Percentiles rank a stretch among this genome's conserved stretches.
Evolutionary conservation across 1,284 basidiomycete species (phyloP).

Genomic region (Grifola frondosa): DNA sequence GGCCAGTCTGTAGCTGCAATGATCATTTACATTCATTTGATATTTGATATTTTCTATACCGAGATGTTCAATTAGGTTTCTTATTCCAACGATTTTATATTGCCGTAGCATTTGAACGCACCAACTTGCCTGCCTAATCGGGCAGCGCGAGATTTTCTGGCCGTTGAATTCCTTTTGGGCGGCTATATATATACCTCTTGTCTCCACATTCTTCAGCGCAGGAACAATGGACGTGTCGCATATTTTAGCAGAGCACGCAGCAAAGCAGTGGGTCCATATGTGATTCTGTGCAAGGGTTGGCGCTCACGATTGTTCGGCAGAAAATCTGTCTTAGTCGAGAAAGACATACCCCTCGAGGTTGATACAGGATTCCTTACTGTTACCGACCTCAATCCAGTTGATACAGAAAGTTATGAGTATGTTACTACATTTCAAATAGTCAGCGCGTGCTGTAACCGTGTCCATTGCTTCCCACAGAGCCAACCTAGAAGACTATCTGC

Average conservation of each 20-base stretch:
- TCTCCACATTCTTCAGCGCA: too few relatives aligned
- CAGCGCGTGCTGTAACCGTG: not conserved
- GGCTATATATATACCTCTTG: too few relatives aligned
- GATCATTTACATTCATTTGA: too few relatives aligned
- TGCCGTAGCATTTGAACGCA: too few relatives aligned
- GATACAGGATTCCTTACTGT: conserved; percentile 85
- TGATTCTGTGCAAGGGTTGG: not conserved
- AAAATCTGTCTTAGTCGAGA: conserved; percentile 69
- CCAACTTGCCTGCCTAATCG: too few relatives aligned
- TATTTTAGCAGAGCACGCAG: conserved; percentile 67
- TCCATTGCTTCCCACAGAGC: conserved; percentile 41
- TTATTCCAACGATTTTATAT: too few relatives aligned
- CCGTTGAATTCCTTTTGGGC: too few relatives aligned
- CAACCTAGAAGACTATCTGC: conserved; percentile 80
- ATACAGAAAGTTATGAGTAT: conserved; percentile 77
- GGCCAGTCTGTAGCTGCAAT: too few relatives aligned
- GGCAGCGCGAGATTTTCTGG: too few relatives aligned
- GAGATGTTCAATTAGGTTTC: too few relatives aligned
- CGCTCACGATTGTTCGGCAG: conserved; percentile 35
- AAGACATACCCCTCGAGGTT: conserved; percentile 78
- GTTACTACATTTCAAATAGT: conserved; percentile 27
- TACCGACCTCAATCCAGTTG: conserved; percentile 86
- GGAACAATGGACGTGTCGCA: conserved; percentile 80
- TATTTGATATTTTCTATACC: too few relatives aligned
- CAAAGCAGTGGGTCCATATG: conserved; percentile 52